Conservation (phyloP, 257 asterid genomes). For the Echium plantagineum region DNA sequence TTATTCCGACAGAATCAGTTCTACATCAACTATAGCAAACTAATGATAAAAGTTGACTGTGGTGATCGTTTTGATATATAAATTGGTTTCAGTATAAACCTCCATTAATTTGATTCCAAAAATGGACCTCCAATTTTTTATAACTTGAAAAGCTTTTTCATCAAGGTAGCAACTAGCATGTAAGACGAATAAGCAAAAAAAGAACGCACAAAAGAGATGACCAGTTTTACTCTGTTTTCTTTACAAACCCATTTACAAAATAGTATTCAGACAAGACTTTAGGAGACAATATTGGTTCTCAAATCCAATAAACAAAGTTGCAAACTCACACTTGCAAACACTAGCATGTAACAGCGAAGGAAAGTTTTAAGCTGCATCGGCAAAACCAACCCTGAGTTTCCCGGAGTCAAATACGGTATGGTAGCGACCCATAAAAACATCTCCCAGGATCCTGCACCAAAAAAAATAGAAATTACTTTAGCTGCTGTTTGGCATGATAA, state of each 20-base stretch:
- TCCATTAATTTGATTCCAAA: too few relatives aligned
- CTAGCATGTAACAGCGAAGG: neutral
- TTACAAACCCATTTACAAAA: neutral
- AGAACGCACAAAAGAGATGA: too few relatives aligned
- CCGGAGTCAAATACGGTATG: conserved; percentile 84
- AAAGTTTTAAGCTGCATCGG: conserved; percentile 67
- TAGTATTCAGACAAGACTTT: neutral
- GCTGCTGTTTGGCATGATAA: neutral
- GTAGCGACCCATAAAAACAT: conserved; percentile 90
- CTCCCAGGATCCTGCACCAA: conserved; percentile 80
- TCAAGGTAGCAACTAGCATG: too few relatives aligned
- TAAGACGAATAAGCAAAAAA: too few relatives aligned
- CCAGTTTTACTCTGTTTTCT: too few relatives aligned
- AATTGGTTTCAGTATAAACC: too few relatives aligned
- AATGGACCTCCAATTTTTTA: too few relatives aligned
- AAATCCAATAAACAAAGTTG: neutral
- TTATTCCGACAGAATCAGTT: too few relatives aligned
- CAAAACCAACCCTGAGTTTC: conserved; percentile 70
- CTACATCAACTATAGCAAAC: too few relatives aligned
- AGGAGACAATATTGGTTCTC: neutral
- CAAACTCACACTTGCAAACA: neutral
- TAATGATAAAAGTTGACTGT: too few relatives aligned
- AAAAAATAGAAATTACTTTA: neutral
- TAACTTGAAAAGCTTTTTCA: too few relatives aligned
- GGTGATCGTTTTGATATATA: too few relatives aligned